Conservation (phyloP, 257 asterid genomes). For the Leptodermis oblonga region DNA sequence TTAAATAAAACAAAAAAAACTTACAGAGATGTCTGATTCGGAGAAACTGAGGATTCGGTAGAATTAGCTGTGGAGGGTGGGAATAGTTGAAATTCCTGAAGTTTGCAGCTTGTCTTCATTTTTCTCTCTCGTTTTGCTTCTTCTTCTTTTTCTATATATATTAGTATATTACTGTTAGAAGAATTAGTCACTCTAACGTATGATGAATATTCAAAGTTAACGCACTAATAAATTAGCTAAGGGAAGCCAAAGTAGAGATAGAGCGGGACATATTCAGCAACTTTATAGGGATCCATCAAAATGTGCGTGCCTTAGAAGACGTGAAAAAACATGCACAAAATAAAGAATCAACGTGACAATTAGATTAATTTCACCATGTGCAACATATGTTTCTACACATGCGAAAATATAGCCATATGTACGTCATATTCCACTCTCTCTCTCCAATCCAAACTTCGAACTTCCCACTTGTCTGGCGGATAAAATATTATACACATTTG, state of each 20-base stretch:
- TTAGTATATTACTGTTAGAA: too few relatives aligned
- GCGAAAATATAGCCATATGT: background rate
- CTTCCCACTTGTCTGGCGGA: background rate
- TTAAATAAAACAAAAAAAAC: too few relatives aligned
- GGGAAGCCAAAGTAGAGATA: background rate
- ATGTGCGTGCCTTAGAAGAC: background rate
- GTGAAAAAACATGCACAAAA: background rate
- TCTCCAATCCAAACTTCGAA: background rate
- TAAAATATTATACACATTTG: too few relatives aligned
- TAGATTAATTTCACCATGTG: constrained; percentile 10
- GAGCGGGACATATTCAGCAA: background rate
- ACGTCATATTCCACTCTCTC: background rate
- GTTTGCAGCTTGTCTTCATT: background rate
- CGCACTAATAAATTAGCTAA: too few relatives aligned
- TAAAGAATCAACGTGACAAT: background rate
- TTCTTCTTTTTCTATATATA: background rate
- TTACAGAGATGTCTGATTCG: background rate
- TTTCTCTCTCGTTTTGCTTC: background rate
- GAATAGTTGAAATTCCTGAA: constrained; percentile 5
- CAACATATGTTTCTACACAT: constrained; percentile 7
- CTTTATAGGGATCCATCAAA: background rate
- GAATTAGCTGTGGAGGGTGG: background rate
- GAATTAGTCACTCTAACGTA: too few relatives aligned
- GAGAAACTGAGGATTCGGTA: background rate
- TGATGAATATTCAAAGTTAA: too few relatives aligned